Percentiles rank a stretch among this genome's conserved stretches.
These are phyloP conservation scores for Vigna angularis DNA, from an alignment of 306 rosid species.

Conservation along the genomic window DNA sequence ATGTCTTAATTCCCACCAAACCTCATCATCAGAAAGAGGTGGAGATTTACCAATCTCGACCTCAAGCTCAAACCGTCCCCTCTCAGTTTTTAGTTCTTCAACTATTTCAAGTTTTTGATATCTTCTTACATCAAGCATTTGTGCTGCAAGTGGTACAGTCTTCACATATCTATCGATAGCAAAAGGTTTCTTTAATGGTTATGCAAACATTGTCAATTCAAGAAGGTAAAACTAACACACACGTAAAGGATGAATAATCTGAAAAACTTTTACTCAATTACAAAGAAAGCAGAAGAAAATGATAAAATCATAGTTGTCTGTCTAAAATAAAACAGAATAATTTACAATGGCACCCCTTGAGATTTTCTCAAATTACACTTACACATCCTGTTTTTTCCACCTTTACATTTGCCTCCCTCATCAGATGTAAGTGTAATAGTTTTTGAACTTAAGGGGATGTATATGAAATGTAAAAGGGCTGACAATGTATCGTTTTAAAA, in stretches of 20 bases:
- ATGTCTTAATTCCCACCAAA: slow-evolving; percentile 84
- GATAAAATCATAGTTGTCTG: not conserved
- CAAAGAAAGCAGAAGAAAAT: slow-evolving; percentile 8
- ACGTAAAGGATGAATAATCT: slow-evolving; percentile 32
- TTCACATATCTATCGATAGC: slow-evolving; percentile 81
- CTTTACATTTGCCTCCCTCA: too few species aligned
- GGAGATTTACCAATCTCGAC: slow-evolving; percentile 95
- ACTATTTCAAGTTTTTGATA: slow-evolving; percentile 84
- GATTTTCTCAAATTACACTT: too few species aligned
- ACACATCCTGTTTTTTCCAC: too few species aligned
- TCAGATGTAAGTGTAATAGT: too few species aligned
- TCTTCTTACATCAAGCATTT: slow-evolving; percentile 92
- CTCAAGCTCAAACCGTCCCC: slow-evolving; percentile 79
- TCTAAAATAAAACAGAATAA: not conserved
- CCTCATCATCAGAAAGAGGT: slow-evolving; percentile 87
- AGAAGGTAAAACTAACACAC: slow-evolving; percentile 17
- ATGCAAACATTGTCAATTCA: slow-evolving; percentile 24
- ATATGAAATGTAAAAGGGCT: too few species aligned
- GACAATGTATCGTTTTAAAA: too few species aligned
- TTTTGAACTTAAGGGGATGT: too few species aligned
- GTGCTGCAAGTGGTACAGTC: slow-evolving; percentile 95
- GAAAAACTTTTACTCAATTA: not conserved
- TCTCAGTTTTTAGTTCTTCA: slow-evolving; percentile 71
- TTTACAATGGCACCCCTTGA: too few species aligned
- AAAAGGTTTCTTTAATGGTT: slow-evolving; percentile 22